Base-by-base conservation (phyloP, 257 asterid species). In the Gardenia jasminoides region DNA sequence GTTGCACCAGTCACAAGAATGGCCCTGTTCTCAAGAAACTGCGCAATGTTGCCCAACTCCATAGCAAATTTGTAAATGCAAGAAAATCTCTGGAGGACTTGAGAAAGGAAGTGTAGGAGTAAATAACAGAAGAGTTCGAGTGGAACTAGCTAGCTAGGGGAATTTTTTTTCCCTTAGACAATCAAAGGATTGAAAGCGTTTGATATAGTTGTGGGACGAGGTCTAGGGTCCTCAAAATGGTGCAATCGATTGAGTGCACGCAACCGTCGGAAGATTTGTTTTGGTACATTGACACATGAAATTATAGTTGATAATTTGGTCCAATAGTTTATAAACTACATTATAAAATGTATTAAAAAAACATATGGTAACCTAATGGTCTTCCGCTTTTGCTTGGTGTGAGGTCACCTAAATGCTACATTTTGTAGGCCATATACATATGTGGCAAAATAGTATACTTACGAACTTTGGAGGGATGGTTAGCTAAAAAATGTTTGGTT, bases 1-100 rank as follows among this genome's bases (percentile, higher is more conserved):
- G 97, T 84, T 61, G 92, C 94, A 67, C 97, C 97, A 73, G 91
- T 90, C 61, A 92, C 86, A 65, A 93, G 87, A 84, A 93, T 91
- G 79, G 89, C 81, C 66, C 79, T 87, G 76, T 84, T 87, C 67
- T 93, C 90, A 81, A 93, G 78, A 77, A 84, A 90, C 65, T 88
- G 64, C 19, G 89, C 80, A 80, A 92, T 83, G 84, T 90, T 83
- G 24, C 85, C 88, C 83, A 90, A 83, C 78, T 93, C 97, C 97
- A 93, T 93, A 72, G 71, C 2, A 4, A 67, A 58, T 28, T n/a
- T 4, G 30, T 75, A 13, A 22, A 50, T 3, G 67, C 8, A 44
- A 46, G 52, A 10, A 31, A n/a, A 22, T 13, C 61, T n/a, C 44
- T 12, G 39, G 30, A 4, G 26, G 52, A 75, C 4, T 48, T 20